These are phyloP conservation scores for Graphilbum ipis-grandicollis DNA, from an alignment of 2,329 filamentous ascomycete genomes.

Conservation along the genomic window DNA sequence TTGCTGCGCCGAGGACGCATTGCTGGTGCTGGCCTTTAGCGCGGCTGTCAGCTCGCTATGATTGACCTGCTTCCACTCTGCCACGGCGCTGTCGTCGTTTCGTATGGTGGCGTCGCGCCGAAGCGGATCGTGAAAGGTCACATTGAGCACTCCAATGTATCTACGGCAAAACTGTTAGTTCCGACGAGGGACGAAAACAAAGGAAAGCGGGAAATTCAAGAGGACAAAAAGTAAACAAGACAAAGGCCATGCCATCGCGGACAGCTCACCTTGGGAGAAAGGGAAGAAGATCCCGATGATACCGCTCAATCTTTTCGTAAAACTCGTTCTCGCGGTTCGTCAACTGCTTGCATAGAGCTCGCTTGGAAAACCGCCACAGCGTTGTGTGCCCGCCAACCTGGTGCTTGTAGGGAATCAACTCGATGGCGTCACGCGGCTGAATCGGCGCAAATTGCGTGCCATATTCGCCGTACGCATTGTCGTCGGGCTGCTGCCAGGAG, in stretches of 20 bases:
- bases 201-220: too few relatives aligned
- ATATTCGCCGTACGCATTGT: constrained; percentile 31
- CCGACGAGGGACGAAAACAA: background rate
- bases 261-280: constrained; percentile 64
- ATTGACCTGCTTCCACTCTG: constrained; percentile 19
- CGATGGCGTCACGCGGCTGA: constrained; percentile 71
- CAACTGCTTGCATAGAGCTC: constrained; percentile 93
- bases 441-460: constrained; percentile 32
- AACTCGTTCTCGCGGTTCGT: constrained; percentile 98
- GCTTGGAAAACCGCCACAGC: constrained; percentile 84
- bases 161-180: too few relatives aligned
- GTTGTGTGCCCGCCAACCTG: constrained; percentile 96
- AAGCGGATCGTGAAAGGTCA: constrained; percentile 75
- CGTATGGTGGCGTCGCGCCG: constrained; percentile 44
- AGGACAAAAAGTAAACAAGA: too few relatives aligned
- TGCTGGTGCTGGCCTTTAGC: constrained; percentile 5
- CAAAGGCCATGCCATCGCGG: background rate
- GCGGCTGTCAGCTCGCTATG: constrained; percentile 11
- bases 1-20: background rate
- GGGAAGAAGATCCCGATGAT: constrained; percentile 74
- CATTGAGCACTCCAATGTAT: constrained; percentile 93
- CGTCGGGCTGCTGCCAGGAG: constrained; percentile 28
- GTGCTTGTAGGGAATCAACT: constrained; percentile 91
- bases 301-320: constrained; percentile 86
- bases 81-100: constrained; percentile 24